phyloP scores from a whole-genome alignment of 306 rosid species.

The Cucurbita moschata region DNA sequence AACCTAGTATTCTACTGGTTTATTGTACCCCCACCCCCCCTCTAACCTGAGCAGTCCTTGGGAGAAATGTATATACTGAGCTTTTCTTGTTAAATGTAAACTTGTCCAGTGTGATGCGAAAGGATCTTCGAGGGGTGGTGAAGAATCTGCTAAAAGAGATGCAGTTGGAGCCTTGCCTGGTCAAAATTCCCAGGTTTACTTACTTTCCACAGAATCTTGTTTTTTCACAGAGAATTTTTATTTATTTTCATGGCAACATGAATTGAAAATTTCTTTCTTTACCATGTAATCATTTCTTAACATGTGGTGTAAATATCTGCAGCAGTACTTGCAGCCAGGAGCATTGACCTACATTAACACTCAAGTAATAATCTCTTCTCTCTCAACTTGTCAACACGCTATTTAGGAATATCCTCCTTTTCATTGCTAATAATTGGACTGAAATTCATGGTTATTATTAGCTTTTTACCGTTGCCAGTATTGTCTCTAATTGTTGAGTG shows the following conservation, averaged over 20 bases:
- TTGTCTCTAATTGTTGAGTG: not conserved
- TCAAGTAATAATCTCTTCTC: conserved; percentile 41
- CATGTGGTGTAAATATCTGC: conserved; percentile 12
- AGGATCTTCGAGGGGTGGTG: conserved; percentile 72
- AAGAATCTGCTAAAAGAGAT: conserved; percentile 56
- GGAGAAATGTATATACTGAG: conserved; percentile 4
- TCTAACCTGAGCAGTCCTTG: not conserved
- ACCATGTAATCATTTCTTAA: conserved; percentile 4
- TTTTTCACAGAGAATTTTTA: not conserved
- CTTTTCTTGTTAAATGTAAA: conserved; percentile 13
- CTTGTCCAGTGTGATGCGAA: conserved; percentile 68
- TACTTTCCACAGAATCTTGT: not conserved
- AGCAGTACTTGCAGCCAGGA: conserved; percentile 59
- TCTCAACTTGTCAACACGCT: not conserved
- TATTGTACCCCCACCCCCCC: not conserved
- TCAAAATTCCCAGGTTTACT: conserved; percentile 60
- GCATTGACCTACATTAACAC: conserved; percentile 42
- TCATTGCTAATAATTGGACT: not conserved
- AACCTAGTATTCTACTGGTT: conserved; percentile 3
- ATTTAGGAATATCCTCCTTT: not conserved
- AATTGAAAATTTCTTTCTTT: conserved; percentile 1
- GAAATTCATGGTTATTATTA: not conserved
- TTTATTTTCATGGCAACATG: not conserved
- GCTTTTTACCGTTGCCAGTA: not conserved
- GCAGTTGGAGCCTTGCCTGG: conserved; percentile 33